These are phyloP conservation scores for Suhomyces xylopsoci DNA, from an alignment of 805 yeast species.

Conservation along the genomic window DNA sequence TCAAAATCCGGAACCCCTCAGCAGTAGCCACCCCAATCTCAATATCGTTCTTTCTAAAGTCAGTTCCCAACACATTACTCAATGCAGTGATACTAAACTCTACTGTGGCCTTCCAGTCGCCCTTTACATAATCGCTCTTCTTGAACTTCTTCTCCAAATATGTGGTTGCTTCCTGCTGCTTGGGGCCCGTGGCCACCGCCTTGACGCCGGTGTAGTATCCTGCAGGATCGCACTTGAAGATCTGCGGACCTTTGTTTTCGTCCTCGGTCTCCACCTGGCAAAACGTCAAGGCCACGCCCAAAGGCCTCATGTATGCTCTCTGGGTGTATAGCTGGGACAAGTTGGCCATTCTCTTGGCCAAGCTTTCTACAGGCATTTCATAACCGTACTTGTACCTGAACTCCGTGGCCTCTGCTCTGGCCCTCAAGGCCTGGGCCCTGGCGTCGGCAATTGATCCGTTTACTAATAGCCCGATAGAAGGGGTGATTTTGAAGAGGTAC, in stretches of 20 bases:
- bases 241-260: constrained; percentile 84
- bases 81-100: constrained; percentile 86
- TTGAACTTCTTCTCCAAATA: constrained; percentile 88
- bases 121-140: constrained; percentile 60
- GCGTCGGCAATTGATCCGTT: constrained; percentile 98
- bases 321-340: constrained; percentile 94
- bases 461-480: constrained; percentile 81
- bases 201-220: constrained; percentile 89
- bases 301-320: constrained; percentile 97
- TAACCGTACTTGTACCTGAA: constrained; percentile 92
- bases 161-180: constrained; percentile 92
- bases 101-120: constrained; percentile 85
- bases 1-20: constrained; percentile 67
- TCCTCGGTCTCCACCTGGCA: constrained; percentile 58
- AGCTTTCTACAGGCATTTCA: constrained; percentile 91
- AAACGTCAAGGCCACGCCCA: constrained; percentile 90
- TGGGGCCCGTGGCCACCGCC: constrained; percentile 95
- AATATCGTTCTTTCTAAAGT: constrained; percentile 87
- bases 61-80: constrained; percentile 85
- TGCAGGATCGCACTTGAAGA: constrained; percentile 95
- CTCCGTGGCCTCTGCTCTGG: constrained; percentile 94
- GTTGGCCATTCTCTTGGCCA: constrained; percentile 94
- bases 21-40: constrained; percentile 88
- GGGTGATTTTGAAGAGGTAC: constrained; percentile 79
- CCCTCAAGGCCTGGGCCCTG: constrained; percentile 82